A percentile compares a stretch with the other conserved stretches of the same genome.
Conservation (phyloP, 805 yeast species). For the Metschnikowia colocasiae region DNA sequence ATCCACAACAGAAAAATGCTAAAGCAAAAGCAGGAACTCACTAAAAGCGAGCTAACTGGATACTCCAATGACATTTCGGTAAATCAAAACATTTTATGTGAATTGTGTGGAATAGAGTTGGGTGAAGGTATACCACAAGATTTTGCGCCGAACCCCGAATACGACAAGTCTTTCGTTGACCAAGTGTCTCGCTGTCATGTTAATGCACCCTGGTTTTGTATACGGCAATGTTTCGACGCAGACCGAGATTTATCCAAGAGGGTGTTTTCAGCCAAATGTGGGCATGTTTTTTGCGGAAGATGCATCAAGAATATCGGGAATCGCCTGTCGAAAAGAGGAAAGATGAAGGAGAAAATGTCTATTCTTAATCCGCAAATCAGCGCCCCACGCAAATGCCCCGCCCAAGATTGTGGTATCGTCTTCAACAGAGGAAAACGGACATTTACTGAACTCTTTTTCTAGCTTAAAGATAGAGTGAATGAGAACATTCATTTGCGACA, state of each 20-base stretch:
- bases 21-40: slow-evolving; percentile 26
- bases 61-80: slow-evolving; percentile 31
- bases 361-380: slow-evolving; percentile 37
- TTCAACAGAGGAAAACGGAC: slow-evolving; percentile 44
- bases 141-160: slow-evolving; percentile 35
- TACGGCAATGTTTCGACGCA: slow-evolving; percentile 43
- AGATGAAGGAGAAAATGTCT: slow-evolving; percentile 13
- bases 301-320: slow-evolving; percentile 68
- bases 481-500: neutral
- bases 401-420: slow-evolving; percentile 42
- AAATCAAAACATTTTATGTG: slow-evolving; percentile 37
- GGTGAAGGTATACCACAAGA: slow-evolving; percentile 68
- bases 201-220: slow-evolving; percentile 67
- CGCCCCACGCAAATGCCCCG: slow-evolving; percentile 61
- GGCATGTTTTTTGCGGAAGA: slow-evolving; percentile 83
- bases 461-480: neutral
- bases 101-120: slow-evolving; percentile 66
- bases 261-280: slow-evolving; percentile 65
- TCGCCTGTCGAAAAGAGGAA: slow-evolving; percentile 27
- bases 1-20: slow-evolving; percentile 28
- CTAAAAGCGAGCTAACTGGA: slow-evolving; percentile 22
- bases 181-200: slow-evolving; percentile 27
- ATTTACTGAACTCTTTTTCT: slow-evolving; percentile 50
- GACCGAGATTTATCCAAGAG: slow-evolving; percentile 64
- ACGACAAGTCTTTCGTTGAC: slow-evolving; percentile 25